A percentile compares a stretch with the other conserved stretches of the same genome.
phyloP scores from a whole-genome alignment of 176 grass and related monocot species.

The Miscanthus lutarioriparius region DNA sequence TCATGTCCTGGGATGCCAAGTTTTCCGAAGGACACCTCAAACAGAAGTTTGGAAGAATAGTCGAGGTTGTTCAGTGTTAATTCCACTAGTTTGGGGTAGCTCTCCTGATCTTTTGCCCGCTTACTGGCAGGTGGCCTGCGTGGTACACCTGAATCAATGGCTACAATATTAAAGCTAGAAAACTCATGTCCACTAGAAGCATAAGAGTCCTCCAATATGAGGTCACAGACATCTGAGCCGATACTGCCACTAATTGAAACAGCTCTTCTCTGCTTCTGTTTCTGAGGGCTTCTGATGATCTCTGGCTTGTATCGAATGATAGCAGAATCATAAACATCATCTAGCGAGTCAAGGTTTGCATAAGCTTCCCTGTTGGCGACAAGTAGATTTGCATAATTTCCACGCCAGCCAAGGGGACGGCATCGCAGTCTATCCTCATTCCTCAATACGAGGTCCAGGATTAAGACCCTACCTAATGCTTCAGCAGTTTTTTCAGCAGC shows the following conservation, averaged over 20 bases:
- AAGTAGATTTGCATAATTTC: slow-evolving; percentile 89
- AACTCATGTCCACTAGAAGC: slow-evolving; percentile 35
- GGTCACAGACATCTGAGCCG: slow-evolving; percentile 45
- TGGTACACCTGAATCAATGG: slow-evolving; percentile 88
- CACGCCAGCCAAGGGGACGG: slow-evolving; percentile 87
- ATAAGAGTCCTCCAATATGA: slow-evolving; percentile 36
- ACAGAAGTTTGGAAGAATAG: slow-evolving; percentile 80
- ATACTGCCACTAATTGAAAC: slow-evolving; percentile 73
- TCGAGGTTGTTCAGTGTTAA: slow-evolving; percentile 77
- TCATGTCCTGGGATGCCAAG: slow-evolving; percentile 64
- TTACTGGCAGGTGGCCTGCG: slow-evolving; percentile 83
- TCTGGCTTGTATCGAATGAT: slow-evolving; percentile 60
- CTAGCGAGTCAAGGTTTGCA: slow-evolving; percentile 67
- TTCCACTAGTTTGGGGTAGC: slow-evolving; percentile 82
- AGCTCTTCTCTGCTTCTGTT: slow-evolving; percentile 67
- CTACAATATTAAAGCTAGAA: slow-evolving; percentile 68
- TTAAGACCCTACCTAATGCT: slow-evolving; percentile 83
- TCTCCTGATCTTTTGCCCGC: slow-evolving; percentile 78
- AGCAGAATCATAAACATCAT: slow-evolving; percentile 50
- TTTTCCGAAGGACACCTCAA: slow-evolving; percentile 80
- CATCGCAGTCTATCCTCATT: slow-evolving; percentile 93
- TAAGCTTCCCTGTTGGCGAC: slow-evolving; percentile 58
- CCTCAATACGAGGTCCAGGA: slow-evolving; percentile 85
- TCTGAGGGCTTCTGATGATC: slow-evolving; percentile 51
- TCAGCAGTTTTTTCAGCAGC: slow-evolving; percentile 78